phyloP scores from a whole-genome alignment of 1,284 basidiomycete species.

The Fereydounia khargensis region DNA sequence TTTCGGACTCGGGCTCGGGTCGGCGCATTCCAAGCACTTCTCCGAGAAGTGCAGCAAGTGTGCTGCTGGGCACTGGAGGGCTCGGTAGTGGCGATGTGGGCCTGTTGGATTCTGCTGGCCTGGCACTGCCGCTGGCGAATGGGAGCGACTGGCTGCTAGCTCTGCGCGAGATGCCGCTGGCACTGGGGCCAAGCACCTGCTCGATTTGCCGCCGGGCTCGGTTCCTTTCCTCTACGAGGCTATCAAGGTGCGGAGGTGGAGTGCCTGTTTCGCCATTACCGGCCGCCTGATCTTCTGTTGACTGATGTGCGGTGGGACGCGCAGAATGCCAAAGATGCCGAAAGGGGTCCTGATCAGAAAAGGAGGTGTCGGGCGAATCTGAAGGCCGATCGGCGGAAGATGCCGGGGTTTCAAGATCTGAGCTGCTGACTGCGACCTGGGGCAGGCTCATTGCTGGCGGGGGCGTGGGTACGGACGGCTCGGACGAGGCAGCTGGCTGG shows the following conservation, averaged over 20 bases:
- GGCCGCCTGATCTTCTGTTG: too few relatives aligned
- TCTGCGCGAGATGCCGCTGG: neutral
- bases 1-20: too few relatives aligned
- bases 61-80: constrained; percentile 5
- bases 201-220: constrained; percentile 27
- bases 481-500: neutral
- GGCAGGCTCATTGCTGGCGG: neutral
- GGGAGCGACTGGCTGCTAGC: too few relatives aligned
- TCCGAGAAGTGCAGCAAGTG: constrained; percentile 19
- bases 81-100: neutral
- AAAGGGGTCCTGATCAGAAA: too few relatives aligned
- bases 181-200: constrained; percentile 8
- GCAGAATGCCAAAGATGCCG: too few relatives aligned
- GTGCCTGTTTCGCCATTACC: too few relatives aligned
- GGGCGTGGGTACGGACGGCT: neutral
- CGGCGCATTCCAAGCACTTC: constrained; percentile 2
- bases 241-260: constrained; percentile 27
- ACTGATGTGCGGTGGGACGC: too few relatives aligned
- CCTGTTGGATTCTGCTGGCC: neutral
- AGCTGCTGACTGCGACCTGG: constrained; percentile 6
- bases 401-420: too few relatives aligned
- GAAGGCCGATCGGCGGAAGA: too few relatives aligned
- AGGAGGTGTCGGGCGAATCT: constrained; percentile 1
- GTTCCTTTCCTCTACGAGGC: constrained; percentile 18
- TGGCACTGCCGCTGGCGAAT: neutral